Percentiles rank a stretch among this genome's conserved stretches.
phyloP scores from a whole-genome alignment of 2,329 filamentous ascomycete species.

The Davidsoniella australis region DNA sequence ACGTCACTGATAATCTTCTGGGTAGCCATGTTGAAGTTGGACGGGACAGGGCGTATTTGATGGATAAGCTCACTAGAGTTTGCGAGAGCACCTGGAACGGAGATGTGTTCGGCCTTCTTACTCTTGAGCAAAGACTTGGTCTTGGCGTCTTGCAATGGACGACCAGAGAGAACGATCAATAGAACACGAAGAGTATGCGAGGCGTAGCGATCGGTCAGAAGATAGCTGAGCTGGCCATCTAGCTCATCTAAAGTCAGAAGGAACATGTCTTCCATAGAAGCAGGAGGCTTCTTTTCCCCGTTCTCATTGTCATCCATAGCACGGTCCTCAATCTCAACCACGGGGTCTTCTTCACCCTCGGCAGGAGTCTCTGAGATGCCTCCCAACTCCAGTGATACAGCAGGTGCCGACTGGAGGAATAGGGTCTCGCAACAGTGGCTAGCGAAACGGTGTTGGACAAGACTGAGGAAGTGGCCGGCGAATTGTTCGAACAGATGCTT shows the following conservation, averaged over 20 bases:
- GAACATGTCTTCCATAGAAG: slow-evolving; percentile 71
- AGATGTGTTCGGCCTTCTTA: slow-evolving; percentile 77
- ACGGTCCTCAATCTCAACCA: slow-evolving; percentile 21
- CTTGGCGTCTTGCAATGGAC: slow-evolving; percentile 53
- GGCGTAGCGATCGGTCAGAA: slow-evolving; percentile 76
- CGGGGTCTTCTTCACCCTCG: slow-evolving; percentile 23
- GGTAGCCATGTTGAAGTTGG: slow-evolving; percentile 58
- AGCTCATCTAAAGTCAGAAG: slow-evolving; percentile 71
- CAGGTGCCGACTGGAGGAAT: slow-evolving; percentile 65
- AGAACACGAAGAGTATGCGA: slow-evolving; percentile 82
- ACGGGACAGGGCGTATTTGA: slow-evolving; percentile 45
- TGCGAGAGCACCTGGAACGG: slow-evolving; percentile 37
- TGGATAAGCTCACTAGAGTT: slow-evolving; percentile 28
- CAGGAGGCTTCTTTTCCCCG: slow-evolving; percentile 22
- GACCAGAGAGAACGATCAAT: slow-evolving; percentile 68
- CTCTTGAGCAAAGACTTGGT: slow-evolving; percentile 68
- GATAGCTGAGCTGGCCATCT: slow-evolving; percentile 64
- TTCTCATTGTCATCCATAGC: slow-evolving; percentile 6
- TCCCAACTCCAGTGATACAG: slow-evolving; percentile 57
- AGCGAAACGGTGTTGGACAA: slow-evolving; percentile 90
- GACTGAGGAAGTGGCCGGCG: slow-evolving; percentile 66
- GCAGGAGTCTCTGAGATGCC: slow-evolving; percentile 26
- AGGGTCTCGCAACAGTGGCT: slow-evolving; percentile 94
- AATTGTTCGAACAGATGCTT: slow-evolving; percentile 79
- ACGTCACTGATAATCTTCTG: slow-evolving; percentile 70